Evolutionary conservation across 768 basidiomycete genomes (phyloP).

Genomic region (Multifurca ochricompacta): DNA sequence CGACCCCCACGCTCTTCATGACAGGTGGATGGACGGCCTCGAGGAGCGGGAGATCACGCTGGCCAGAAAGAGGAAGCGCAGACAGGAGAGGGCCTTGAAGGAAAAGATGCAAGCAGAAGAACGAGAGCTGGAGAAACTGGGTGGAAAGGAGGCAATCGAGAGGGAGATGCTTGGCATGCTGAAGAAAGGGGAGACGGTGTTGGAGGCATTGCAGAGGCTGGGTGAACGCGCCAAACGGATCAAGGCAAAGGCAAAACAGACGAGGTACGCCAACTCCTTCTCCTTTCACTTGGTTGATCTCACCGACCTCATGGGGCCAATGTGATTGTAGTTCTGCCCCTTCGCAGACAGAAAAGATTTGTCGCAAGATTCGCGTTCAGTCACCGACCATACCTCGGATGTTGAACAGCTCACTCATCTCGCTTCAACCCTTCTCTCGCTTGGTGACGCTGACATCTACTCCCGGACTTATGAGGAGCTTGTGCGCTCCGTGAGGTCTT

Average conservation of each 20-base stretch:
- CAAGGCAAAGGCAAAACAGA: constrained; percentile 19
- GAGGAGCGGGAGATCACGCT: constrained; percentile 80
- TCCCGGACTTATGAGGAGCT: constrained; percentile 81
- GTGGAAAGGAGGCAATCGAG: constrained; percentile 57
- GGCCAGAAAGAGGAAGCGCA: constrained; percentile 67
- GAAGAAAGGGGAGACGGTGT: constrained; percentile 84
- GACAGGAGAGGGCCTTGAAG: constrained; percentile 63
- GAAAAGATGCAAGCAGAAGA: constrained; percentile 68
- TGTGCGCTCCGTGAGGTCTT: constrained; percentile 63
- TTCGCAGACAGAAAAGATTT: constrained; percentile 2
- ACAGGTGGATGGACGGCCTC: constrained; percentile 91
- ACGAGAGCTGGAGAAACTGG: constrained; percentile 58
- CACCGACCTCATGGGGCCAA: too few species aligned
- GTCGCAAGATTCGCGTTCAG: not conserved
- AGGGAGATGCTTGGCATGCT: constrained; percentile 63
- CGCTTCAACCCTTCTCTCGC: constrained; percentile 80
- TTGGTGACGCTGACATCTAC: constrained; percentile 83
- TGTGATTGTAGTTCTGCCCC: constrained; percentile 8
- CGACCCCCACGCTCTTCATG: constrained; percentile 88
- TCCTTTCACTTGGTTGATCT: not conserved
- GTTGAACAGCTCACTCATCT: constrained; percentile 80
- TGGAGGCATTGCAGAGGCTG: constrained; percentile 82
- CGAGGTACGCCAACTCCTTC: constrained; percentile 17
- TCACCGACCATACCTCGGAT: constrained; percentile 29
- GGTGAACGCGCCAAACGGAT: constrained; percentile 58